A percentile compares a stretch with the other conserved stretches of the same genome.
Evolutionary conservation across 1,284 basidiomycete genomes (phyloP).

Genomic region (Sporisorium sorghi): DNA sequence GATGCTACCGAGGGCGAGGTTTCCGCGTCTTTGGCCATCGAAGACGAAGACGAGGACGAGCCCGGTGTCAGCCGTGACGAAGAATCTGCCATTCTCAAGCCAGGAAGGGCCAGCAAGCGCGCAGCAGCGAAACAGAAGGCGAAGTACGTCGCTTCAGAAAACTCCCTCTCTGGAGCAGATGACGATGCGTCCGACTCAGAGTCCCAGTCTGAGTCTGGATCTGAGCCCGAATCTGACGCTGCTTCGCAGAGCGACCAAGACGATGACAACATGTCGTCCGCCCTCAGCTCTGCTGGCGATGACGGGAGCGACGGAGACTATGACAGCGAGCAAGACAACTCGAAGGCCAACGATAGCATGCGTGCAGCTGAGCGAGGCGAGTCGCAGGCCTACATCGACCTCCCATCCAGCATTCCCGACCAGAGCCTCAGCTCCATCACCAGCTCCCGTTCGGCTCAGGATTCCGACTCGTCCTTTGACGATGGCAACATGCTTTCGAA

Average conservation of each 20-base stretch:
- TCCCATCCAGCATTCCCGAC: constrained; percentile 18
- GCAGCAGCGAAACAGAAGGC: constrained; percentile 1
- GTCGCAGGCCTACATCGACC: constrained; percentile 16
- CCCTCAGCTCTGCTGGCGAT: constrained; percentile 20
- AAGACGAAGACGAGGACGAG: constrained; percentile 17
- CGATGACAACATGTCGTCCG: constrained; percentile 30
- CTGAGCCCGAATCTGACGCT: constrained; percentile 5
- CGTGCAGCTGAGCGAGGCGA: constrained; percentile 9
- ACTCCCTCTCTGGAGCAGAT: constrained; percentile 12
- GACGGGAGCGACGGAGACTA: constrained; percentile 21
- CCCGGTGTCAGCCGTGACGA: constrained; percentile 7
- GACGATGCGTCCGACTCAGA: constrained; percentile 16
- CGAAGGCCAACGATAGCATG: constrained; percentile 2
- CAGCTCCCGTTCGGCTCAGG: constrained; percentile 17
- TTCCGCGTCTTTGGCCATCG: constrained; percentile 16
- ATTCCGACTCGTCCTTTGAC: constrained; percentile 41
- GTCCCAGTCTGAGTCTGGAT: neutral
- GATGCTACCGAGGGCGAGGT: constrained; percentile 45
- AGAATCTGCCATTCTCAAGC: constrained; percentile 27
- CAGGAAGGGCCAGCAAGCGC: constrained; percentile 13
- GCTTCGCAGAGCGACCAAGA: constrained; percentile 16
- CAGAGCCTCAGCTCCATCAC: constrained; percentile 25
- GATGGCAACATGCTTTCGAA: constrained; percentile 4
- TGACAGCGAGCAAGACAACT: constrained; percentile 19
- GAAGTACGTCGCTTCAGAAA: constrained; percentile 15